These are phyloP conservation scores for Phellopilus nigrolimitatus DNA, from an alignment of 1,284 basidiomycete genomes.

Conservation along the genomic window DNA sequence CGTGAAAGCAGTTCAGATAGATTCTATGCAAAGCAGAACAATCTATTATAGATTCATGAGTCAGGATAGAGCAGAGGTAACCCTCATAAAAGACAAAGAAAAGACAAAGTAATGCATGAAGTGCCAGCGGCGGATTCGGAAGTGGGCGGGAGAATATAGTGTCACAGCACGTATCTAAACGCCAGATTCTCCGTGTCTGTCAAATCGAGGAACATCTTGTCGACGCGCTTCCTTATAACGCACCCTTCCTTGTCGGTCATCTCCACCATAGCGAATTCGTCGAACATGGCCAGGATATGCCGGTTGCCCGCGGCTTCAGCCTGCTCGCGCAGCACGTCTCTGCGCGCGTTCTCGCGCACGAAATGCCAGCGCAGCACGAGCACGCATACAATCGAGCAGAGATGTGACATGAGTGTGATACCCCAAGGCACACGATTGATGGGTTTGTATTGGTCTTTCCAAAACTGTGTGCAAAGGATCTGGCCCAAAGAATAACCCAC, in stretches of 20 bases:
- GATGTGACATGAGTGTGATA: conserved; percentile 26
- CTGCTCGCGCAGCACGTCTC: conserved; percentile 23
- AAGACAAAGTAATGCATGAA: too few relatives aligned
- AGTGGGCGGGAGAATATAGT: too few relatives aligned
- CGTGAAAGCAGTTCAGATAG: too few relatives aligned
- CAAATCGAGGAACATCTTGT: conserved; percentile 26
- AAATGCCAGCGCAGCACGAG: conserved; percentile 24
- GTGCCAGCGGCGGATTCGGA: too few relatives aligned
- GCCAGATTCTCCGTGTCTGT: conserved; percentile 27
- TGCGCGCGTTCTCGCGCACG: conserved; percentile 26
- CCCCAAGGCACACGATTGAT: conserved; percentile 26
- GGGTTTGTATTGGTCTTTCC: conserved; percentile 26
- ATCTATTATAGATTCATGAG: too few relatives aligned
- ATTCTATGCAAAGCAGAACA: too few relatives aligned
- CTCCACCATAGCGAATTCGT: conserved; percentile 27
- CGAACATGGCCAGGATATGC: conserved; percentile 21
- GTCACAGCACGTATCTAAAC: conserved; percentile 28
- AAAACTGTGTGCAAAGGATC: conserved; percentile 29
- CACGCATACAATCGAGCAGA: conserved; percentile 23
- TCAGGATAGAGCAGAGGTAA: too few relatives aligned
- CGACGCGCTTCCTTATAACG: conserved; percentile 21
- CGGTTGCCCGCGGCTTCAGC: conserved; percentile 14
- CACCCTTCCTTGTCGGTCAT: conserved; percentile 23
- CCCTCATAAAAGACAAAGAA: too few relatives aligned
- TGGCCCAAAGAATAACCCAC: conserved; percentile 29